phyloP scores from a whole-genome alignment of 495 filamentous ascomycete species.

The Neurospora sp. region DNA sequence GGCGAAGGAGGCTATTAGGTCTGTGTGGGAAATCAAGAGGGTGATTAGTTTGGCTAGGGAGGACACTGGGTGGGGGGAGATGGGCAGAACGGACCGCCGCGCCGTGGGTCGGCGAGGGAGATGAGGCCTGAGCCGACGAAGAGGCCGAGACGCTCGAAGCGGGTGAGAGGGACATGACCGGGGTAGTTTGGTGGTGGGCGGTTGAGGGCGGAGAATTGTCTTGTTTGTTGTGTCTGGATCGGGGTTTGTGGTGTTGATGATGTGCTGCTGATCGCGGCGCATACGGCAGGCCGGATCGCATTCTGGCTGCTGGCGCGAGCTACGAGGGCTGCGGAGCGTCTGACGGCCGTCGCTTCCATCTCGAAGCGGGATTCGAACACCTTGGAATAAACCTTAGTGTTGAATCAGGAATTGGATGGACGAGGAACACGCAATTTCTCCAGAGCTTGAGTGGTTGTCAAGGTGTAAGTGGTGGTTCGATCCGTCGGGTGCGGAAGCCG shows the following conservation, averaged over 20 bases:
- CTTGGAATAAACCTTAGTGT: background rate
- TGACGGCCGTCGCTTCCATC: constrained; percentile 20
- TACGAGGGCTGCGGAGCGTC: constrained; percentile 12
- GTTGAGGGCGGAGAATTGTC: constrained; percentile 64
- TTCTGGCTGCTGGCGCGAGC: background rate
- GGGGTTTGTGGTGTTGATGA: background rate
- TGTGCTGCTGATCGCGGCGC: background rate
- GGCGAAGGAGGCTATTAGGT: constrained; percentile 87
- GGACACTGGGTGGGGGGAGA: no score
- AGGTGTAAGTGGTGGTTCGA: constrained; percentile 6
- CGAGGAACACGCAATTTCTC: constrained; percentile 2
- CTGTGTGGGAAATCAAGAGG: no score
- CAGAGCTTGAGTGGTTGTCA: background rate
- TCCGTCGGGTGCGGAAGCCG: background rate
- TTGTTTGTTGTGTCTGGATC: background rate
- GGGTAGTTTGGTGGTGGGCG: constrained; percentile 80
- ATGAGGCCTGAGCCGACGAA: constrained; percentile 75
- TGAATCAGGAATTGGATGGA: background rate
- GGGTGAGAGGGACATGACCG: constrained; percentile 82
- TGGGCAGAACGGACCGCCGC: constrained; percentile 46
- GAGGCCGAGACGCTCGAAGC: constrained; percentile 62
- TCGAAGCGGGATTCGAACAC: background rate
- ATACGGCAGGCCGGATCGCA: background rate
- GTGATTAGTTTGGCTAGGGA: no score
- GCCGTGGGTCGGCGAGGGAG: constrained; percentile 67